phyloP scores from a whole-genome alignment of 192 early-diverging fungal genomes.

The Haplosporangium gracile region DNA sequence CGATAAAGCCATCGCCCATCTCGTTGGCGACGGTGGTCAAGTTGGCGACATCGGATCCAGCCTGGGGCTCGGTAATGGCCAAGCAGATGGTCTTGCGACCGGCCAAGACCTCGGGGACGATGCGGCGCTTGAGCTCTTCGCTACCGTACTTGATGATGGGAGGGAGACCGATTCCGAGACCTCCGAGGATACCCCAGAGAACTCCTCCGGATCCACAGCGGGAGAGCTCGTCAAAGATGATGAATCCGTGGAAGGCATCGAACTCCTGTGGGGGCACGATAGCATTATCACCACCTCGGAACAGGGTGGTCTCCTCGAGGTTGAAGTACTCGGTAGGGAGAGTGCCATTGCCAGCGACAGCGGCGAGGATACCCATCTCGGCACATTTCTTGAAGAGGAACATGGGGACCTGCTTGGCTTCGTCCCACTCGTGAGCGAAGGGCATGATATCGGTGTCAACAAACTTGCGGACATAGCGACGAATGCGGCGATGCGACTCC shows the following conservation, averaged over 20 bases:
- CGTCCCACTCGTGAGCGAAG: conserved; percentile 85
- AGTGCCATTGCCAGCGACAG: conserved; percentile 64
- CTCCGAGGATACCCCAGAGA: conserved; percentile 83
- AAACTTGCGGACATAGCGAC: conserved; percentile 74
- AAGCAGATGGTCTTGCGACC: conserved; percentile 86
- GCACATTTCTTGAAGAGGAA: conserved; percentile 81
- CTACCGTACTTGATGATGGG: conserved; percentile 80
- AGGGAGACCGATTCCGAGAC: conserved; percentile 82
- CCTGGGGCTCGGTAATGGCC: conserved; percentile 83
- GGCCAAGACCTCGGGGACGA: conserved; percentile 73
- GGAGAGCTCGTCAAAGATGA: conserved; percentile 84
- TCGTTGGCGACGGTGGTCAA: conserved; percentile 75
- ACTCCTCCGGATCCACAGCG: conserved; percentile 87
- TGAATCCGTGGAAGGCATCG: conserved; percentile 79
- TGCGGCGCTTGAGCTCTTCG: conserved; percentile 74
- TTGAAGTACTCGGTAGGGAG: conserved; percentile 45
- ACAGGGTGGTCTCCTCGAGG: conserved; percentile 33
- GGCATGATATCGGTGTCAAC: conserved; percentile 88
- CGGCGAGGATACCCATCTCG: conserved; percentile 79
- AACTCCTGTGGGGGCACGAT: conserved; percentile 67
- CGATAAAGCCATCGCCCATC: conserved; percentile 77
- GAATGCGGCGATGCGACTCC: conserved; percentile 74
- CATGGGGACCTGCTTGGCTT: conserved; percentile 82
- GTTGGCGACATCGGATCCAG: conserved; percentile 83
- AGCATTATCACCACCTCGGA: conserved; percentile 49